Evolutionary conservation across 257 asterid species (phyloP).

Genomic region (Nicotiana obtusifolia): DNA sequence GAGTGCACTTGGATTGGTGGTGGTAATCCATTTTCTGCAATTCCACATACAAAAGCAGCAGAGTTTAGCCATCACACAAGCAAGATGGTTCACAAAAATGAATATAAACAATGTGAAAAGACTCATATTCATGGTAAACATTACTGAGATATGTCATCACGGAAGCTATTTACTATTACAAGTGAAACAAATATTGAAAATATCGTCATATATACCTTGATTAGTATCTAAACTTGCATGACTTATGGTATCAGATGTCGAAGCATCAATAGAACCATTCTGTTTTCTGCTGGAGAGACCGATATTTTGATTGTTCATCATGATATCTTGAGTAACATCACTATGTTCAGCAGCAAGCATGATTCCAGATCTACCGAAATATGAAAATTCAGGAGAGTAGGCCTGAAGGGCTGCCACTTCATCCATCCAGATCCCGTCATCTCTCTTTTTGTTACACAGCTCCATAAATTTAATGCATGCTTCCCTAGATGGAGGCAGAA

Average conservation of each 20-base stretch:
- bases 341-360: conserved; percentile 40
- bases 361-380: conserved; percentile 48
- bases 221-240: conserved; percentile 43
- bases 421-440: conserved; percentile 69
- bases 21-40: conserved; percentile 38
- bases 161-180: neutral
- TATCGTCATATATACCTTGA: conserved; percentile 34
- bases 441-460: conserved; percentile 62
- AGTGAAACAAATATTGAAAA: neutral
- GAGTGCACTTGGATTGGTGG: conserved; percentile 35
- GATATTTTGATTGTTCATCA: neutral
- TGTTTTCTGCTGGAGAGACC: conserved; percentile 6
- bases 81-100: neutral
- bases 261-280: conserved; percentile 29
- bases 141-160: neutral
- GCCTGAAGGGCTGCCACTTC: conserved; percentile 85
- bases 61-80: neutral
- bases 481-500: conserved; percentile 37
- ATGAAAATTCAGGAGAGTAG: conserved; percentile 37
- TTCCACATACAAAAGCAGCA: conserved; percentile 10
- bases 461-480: conserved; percentile 64
- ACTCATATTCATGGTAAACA: neutral
- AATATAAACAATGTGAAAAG: neutral
- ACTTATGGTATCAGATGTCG: conserved; percentile 33
- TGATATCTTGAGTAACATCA: conserved; percentile 16